A percentile compares a stretch with the other conserved stretches of the same genome.
Conservation (phyloP, 225 moss, liverwort and hornwort genomes). For the Physcomitrium patens region DNA sequence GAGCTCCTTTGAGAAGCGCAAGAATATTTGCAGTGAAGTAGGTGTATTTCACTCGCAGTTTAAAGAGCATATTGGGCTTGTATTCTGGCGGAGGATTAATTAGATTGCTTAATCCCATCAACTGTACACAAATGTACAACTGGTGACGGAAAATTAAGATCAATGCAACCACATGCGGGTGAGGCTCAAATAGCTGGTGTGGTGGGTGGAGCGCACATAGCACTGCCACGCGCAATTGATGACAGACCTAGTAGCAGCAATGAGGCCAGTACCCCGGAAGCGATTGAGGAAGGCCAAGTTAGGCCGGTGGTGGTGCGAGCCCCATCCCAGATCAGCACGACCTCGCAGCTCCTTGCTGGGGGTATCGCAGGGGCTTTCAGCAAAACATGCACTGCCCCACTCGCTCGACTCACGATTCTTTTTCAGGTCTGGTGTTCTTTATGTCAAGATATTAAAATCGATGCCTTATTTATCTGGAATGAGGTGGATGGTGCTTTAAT, state of each 20-base stretch:
- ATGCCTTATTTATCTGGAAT: neutral
- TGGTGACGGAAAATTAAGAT: constrained; percentile 29
- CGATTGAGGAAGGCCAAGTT: constrained; percentile 53
- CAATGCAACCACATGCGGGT: constrained; percentile 54
- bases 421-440: constrained; percentile 56
- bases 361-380: constrained; percentile 85
- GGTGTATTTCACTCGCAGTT: neutral
- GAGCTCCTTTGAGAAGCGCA: neutral
- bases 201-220: constrained; percentile 57
- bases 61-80: neutral
- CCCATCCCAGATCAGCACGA: constrained; percentile 76
- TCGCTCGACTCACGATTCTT: constrained; percentile 84
- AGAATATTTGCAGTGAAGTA: neutral
- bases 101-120: neutral
- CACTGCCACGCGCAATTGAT: constrained; percentile 54
- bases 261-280: constrained; percentile 41
- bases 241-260: constrained; percentile 40
- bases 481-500: neutral
- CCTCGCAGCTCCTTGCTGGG: constrained; percentile 72
- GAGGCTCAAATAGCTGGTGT: constrained; percentile 47
- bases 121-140: constrained; percentile 27
- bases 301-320: constrained; percentile 53
- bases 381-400: constrained; percentile 91
- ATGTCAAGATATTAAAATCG: neutral
- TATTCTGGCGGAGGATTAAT: constrained; percentile 4